Evolutionary conservation across 768 basidiomycete species (phyloP).

Genomic region (Mycena galopus): DNA sequence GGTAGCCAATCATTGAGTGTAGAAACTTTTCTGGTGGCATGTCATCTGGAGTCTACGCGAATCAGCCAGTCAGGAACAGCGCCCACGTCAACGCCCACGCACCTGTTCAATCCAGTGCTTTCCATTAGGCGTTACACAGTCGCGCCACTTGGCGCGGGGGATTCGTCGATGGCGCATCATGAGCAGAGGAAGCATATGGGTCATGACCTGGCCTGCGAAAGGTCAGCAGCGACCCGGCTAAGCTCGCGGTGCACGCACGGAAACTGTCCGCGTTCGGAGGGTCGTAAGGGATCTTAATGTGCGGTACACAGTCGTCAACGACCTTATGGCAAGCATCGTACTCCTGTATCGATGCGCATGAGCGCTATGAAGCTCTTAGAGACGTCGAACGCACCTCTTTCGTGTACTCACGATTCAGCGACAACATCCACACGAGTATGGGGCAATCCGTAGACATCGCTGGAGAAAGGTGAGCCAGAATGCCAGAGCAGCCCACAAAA

Average conservation of each 20-base stretch:
- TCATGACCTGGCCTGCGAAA: constrained; percentile 73
- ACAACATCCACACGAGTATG: constrained; percentile 86
- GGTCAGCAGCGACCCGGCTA: constrained; percentile 20
- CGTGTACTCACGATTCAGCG: constrained; percentile 79
- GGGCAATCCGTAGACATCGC: constrained; percentile 61
- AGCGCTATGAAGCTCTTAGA: constrained; percentile 24
- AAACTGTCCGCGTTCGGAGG: constrained; percentile 74
- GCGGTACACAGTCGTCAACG: constrained; percentile 70
- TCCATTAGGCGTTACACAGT: constrained; percentile 68
- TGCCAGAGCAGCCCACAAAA: not conserved
- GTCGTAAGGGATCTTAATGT: constrained; percentile 66
- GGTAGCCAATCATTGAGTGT: constrained; percentile 85
- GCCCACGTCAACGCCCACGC: constrained; percentile 20
- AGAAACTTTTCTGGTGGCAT: constrained; percentile 75
- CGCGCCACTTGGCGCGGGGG: constrained; percentile 81
- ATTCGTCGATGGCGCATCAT: constrained; percentile 91
- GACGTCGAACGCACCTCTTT: constrained; percentile 61
- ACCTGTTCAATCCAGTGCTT: constrained; percentile 91
- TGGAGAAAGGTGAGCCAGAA: constrained; percentile 14
- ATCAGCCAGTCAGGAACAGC: constrained; percentile 11
- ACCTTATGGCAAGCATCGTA: constrained; percentile 77
- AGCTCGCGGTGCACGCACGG: constrained; percentile 58
- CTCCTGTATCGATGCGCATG: constrained; percentile 62
- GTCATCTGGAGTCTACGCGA: constrained; percentile 63
- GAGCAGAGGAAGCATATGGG: constrained; percentile 80